A percentile compares a stretch with the other conserved stretches of the same genome.
These are phyloP conservation scores for Malus hybrid DNA, from an alignment of 331 rosid genomes.

Conservation along the genomic window DNA sequence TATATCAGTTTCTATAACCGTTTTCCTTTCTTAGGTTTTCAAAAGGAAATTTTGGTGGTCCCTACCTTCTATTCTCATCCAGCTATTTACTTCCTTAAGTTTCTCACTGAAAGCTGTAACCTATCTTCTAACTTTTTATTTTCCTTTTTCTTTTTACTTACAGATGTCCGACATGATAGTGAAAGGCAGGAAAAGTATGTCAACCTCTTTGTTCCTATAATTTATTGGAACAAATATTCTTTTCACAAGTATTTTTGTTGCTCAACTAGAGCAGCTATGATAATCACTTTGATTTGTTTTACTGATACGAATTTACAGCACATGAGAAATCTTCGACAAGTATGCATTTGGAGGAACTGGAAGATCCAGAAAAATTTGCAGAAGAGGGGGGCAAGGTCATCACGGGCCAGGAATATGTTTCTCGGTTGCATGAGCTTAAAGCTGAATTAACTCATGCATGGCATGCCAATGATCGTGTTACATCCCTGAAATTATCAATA, in stretches of 20 bases:
- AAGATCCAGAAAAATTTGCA: constrained; percentile 56
- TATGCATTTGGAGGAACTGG: constrained; percentile 72
- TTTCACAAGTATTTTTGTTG: background rate
- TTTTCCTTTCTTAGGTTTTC: background rate
- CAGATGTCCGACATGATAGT: constrained; percentile 65
- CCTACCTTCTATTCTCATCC: background rate
- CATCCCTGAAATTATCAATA: constrained; percentile 65
- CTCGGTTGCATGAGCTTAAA: constrained; percentile 79
- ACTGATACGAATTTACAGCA: constrained; percentile 38
- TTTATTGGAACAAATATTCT: background rate
- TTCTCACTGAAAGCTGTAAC: background rate
- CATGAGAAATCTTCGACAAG: constrained; percentile 61
- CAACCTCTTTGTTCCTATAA: constrained; percentile 7
- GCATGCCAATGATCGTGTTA: constrained; percentile 74
- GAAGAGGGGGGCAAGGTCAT: constrained; percentile 64
- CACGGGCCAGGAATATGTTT: constrained; percentile 77
- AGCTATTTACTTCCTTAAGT: background rate
- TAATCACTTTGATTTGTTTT: constrained; percentile 17
- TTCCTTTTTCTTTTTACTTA: constrained; percentile 21
- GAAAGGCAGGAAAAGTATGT: constrained; percentile 79
- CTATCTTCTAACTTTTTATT: background rate
- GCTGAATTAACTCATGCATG: constrained; percentile 77
- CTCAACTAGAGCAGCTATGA: constrained; percentile 4
- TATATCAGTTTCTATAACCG: background rate
- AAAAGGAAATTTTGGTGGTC: background rate